Percentiles rank a stretch among this genome's conserved stretches.
Evolutionary conservation across 2,329 filamentous ascomycete genomes (phyloP).

Genomic region (Delphinella strobiligena): DNA sequence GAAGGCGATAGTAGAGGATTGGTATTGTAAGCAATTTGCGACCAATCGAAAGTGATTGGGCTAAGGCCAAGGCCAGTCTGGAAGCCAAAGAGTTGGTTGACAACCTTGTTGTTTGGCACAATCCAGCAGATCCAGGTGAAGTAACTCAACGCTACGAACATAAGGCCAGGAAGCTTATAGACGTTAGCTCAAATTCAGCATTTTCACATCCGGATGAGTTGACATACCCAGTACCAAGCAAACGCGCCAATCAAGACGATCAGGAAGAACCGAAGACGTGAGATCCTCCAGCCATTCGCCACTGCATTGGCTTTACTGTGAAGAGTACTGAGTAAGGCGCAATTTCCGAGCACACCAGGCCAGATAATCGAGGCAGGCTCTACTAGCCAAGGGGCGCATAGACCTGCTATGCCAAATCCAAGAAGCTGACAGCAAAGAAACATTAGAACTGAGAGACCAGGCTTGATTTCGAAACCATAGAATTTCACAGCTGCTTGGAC

Average conservation of each 20-base stretch:
- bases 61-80: constrained; percentile 70
- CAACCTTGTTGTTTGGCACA: constrained; percentile 71
- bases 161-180: constrained; percentile 66
- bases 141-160: constrained; percentile 76
- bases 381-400: constrained; percentile 70
- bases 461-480: constrained; percentile 68
- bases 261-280: constrained; percentile 75
- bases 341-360: constrained; percentile 79
- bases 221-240: constrained; percentile 75
- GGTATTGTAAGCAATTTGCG: constrained; percentile 76
- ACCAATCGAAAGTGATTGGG: constrained; percentile 84
- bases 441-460: constrained; percentile 69
- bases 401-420: constrained; percentile 74
- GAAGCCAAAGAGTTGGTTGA: constrained; percentile 81
- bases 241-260: constrained; percentile 60
- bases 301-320: constrained; percentile 67
- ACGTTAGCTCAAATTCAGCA: too few relatives aligned
- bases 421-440: constrained; percentile 79
- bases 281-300: constrained; percentile 54
- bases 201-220: too few relatives aligned
- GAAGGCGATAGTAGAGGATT: constrained; percentile 41
- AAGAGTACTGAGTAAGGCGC: constrained; percentile 77
- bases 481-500: constrained; percentile 86
- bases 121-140: constrained; percentile 88
- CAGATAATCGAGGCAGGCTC: constrained; percentile 83